Percentiles rank a stretch among this genome's conserved stretches.
phyloP scores from a whole-genome alignment of 371 early-diverging fungal species.

The Haplosporangium sp. region DNA sequence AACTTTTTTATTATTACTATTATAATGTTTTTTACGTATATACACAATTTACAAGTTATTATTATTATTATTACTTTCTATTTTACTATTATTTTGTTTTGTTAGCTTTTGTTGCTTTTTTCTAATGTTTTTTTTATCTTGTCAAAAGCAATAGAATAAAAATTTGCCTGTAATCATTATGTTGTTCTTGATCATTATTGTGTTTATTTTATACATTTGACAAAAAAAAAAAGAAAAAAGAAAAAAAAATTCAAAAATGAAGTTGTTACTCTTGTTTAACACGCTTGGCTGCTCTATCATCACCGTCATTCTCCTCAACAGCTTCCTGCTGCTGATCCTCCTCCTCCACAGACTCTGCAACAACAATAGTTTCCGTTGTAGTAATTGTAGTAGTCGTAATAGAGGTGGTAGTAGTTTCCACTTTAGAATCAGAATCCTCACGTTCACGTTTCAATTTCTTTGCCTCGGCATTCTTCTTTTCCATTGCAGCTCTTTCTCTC shows the following conservation, averaged over 20 bases:
- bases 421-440: constrained; percentile 21
- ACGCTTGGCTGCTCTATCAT: constrained; percentile 14
- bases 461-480: constrained; percentile 49
- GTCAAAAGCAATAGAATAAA: no score
- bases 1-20: no score
- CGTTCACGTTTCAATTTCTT: constrained; percentile 47
- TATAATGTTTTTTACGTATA: neutral
- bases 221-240: neutral
- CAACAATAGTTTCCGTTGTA: neutral
- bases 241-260: neutral
- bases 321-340: neutral
- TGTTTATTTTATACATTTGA: neutral
- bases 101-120: no score
- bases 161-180: no score
- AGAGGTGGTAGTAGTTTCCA: neutral
- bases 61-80: no score
- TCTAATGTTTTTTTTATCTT: no score
- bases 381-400: neutral
- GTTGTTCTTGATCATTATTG: no score
- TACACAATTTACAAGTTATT: neutral
- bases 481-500: constrained; percentile 37
- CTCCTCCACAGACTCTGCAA: neutral
- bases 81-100: no score
- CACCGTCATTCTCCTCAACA: neutral
- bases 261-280: constrained; percentile 19